Evolutionary conservation across 2,329 filamentous ascomycete genomes (phyloP), one percentile per base, ranked within the genome.

Genomic region (Malbranchea cinnamomea): DNA sequence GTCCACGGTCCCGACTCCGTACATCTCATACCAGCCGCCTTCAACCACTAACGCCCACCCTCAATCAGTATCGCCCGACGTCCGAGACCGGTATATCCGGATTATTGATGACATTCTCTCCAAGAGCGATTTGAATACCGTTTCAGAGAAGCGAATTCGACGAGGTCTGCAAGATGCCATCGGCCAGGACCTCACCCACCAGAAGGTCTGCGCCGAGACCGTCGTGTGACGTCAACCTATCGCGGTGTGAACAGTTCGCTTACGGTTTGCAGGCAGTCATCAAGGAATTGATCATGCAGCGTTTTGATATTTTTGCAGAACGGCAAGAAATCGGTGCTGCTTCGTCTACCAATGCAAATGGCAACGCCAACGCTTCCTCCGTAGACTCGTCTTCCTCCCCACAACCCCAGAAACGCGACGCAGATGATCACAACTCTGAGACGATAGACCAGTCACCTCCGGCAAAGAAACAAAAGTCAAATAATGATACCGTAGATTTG

Each of bases 221-320:
- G 2, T 25, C 5, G 9, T 11, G n/a, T 4, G 12, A 18, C 10
- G 7, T 22, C 20, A 22, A 8, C 20, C 9, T 13, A 8, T 14
- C 12, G 3, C 9, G 14, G 9, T 9, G 12, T 12, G 22, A 26
- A 9, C 6, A 6, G n/a, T 16, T 9, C 7, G 12, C 17, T 19
- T 18, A 27, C 13, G 28, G 23, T 19, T 10, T 11, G 15, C 31
- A 82, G 78, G 60, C 66, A 48, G 71, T 72, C 9, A 76, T 83
- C 53, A 81, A 81, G 49, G 60, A 60, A 30, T 62, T 84, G 28
- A 83, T 84, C 32, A 74, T 78, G 56, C 65, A 71, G 41, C 73
- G 78, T 11, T 84, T 84, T 51, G 78, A 84, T 45, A 68, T 74
- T 33, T 68, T 77, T 28, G 63, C 66, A 16, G 54, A 58, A 23